Base-by-base conservation (phyloP, 1,284 basidiomycete genomes). In the Apiotrichum gracile region DNA sequence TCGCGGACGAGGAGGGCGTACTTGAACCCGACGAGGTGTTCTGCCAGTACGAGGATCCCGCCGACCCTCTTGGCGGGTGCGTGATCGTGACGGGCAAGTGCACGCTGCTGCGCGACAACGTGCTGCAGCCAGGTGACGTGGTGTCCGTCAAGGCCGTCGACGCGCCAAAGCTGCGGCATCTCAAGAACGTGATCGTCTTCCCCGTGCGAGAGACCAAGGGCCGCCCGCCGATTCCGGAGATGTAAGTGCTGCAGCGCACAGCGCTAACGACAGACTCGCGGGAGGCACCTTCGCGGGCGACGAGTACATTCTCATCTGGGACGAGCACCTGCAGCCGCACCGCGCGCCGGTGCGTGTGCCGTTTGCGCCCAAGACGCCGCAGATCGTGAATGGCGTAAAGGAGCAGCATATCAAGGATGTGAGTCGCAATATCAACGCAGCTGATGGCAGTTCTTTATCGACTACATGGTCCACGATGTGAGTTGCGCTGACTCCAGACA, bases 151-250 rank as follows among this genome's bases (percentile, higher is more conserved):
- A 49, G 19, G 64, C 63, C 5, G 65, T 66, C 26, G 55, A 63
- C 45, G 52, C 58, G 25, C 59, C 58, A 0, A 34, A 49, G 21
- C 60, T 68, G 2, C 60, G 58, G 7, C 54, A 57, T n/a, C 51
- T 64, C 12, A 49, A 49, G 31, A 68, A 68, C 42, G 65, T 66
- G 40, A 65, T 68, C 41, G 57, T 68, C 21, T 65, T 68, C 47
- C 50, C 62, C 5, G 55, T 54, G 5, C 55, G 53, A 9, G 66
- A 64, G 13, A 35, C 8, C 26, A 19, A 43, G 17, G 26, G 27
- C 5, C 13, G 5, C 22, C 14, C 53, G 5, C 61, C 63, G 29
- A 35, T 66, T 13, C 61, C 64, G 3, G 60, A 63, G 38, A 58
- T 57, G 62, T 58, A 33, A 37, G 57, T 21, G 22, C 24, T 8